Percentiles rank a stretch among this genome's conserved stretches.
phyloP scores from a whole-genome alignment of 2,329 filamentous ascomycete genomes.

The Dothideomycetes sp. region DNA sequence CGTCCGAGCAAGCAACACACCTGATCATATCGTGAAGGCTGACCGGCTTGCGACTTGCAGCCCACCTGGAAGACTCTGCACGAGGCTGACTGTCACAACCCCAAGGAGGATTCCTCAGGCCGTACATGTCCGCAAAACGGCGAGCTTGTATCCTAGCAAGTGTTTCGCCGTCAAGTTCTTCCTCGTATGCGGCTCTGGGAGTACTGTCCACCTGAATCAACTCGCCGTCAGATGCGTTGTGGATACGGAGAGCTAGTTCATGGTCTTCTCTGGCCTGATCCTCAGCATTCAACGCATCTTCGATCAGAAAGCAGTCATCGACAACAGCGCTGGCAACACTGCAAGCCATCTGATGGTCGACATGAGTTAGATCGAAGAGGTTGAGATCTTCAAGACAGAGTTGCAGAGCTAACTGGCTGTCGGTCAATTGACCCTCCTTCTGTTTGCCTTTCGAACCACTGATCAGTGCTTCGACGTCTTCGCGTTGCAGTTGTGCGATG shows the following conservation, averaged over 20 bases:
- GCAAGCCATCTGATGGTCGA: slow-evolving; percentile 14
- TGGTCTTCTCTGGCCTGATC: slow-evolving; percentile 14
- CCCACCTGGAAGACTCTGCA: no score
- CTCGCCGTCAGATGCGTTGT: no score
- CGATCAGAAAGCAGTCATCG: slow-evolving; percentile 10
- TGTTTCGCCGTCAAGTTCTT: no score
- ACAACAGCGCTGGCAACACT: slow-evolving; percentile 13
- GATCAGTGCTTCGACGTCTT: slow-evolving; percentile 8
- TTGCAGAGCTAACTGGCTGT: slow-evolving; percentile 14
- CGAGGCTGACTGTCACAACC: no score
- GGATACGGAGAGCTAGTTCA: slow-evolving; percentile 11
- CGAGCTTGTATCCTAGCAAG: no score
- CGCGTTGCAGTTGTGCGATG: slow-evolving; percentile 9
- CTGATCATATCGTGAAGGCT: no score
- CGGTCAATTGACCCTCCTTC: slow-evolving; percentile 11
- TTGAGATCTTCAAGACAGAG: slow-evolving; percentile 15
- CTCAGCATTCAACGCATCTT: slow-evolving; percentile 11
- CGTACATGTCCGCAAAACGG: no score
- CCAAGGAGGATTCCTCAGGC: no score
- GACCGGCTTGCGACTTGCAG: no score
- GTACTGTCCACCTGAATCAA: no score
- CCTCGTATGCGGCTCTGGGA: no score
- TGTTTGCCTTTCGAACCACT: slow-evolving; percentile 12
- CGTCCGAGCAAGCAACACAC: slow-evolving; percentile 21
- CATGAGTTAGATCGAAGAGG: slow-evolving; percentile 8